Evolutionary conservation across 1,284 basidiomycete species (phyloP).

Genomic region (Rhodotorula sp.): DNA sequence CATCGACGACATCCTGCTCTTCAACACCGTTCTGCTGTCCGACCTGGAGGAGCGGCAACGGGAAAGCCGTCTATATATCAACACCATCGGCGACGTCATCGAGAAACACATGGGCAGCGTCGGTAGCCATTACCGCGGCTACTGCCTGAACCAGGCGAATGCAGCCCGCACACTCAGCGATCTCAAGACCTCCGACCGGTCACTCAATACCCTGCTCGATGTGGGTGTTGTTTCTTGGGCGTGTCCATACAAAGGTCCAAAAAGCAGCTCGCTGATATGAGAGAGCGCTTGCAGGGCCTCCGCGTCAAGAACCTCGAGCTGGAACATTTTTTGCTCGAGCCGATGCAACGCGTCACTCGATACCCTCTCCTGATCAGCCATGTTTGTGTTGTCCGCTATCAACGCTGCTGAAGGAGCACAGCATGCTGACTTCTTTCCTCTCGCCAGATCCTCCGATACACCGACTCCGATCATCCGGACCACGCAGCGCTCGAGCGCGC

Average conservation of each 20-base stretch:
- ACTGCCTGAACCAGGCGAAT: conserved; percentile 82
- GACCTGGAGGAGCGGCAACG: conserved; percentile 86
- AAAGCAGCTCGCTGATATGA: not conserved
- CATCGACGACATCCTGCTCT: conserved; percentile 82
- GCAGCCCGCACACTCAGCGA: conserved; percentile 76
- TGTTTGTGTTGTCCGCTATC: conserved; percentile 48
- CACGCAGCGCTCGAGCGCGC: conserved; percentile 59
- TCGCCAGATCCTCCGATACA: conserved; percentile 73
- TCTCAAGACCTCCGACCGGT: conserved; percentile 65
- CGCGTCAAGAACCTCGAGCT: conserved; percentile 76
- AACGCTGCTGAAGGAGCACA: not conserved
- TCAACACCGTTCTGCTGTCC: conserved; percentile 78
- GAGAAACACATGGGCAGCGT: conserved; percentile 70
- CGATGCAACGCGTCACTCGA: conserved; percentile 92
- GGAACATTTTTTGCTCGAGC: conserved; percentile 83
- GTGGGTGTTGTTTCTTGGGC: conserved; percentile 50
- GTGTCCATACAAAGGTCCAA: not conserved
- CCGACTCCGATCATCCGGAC: conserved; percentile 61
- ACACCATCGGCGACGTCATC: conserved; percentile 81
- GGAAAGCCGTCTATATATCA: conserved; percentile 82
- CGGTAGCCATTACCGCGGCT: conserved; percentile 59
- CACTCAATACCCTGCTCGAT: conserved; percentile 66
- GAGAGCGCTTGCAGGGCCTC: conserved; percentile 55
- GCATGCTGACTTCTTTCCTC: not conserved
- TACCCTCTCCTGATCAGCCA: conserved; percentile 86